These are phyloP conservation scores for Eucalyptus caleyi DNA, from an alignment of 345 rosid genomes.

Conservation along the genomic window DNA sequence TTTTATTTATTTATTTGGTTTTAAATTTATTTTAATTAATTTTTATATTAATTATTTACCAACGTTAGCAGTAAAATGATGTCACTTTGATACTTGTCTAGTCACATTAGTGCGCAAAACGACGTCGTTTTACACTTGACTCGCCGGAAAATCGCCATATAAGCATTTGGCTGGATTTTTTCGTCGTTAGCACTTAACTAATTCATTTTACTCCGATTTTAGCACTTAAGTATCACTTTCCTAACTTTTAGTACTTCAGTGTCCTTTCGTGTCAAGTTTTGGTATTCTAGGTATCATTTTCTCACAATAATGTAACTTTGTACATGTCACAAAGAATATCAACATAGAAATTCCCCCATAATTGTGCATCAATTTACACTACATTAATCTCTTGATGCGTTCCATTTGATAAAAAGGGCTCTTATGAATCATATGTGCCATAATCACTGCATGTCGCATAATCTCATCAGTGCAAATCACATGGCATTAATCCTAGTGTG, in stretches of 20 bases:
- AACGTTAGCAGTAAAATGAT: no score
- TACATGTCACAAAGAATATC: not conserved
- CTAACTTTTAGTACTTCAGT: no score
- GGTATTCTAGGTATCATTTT: accelerated
- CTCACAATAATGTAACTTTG: not conserved
- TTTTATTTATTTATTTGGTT: no score
- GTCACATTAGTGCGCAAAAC: no score
- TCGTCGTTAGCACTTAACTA: accelerated
- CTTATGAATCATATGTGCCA: not conserved
- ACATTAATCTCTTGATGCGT: not conserved
- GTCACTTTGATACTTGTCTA: no score
- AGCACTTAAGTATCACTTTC: no score
- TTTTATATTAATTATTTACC: no score
- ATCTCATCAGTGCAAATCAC: not conserved
- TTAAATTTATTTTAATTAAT: no score
- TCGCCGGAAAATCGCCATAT: accelerated
- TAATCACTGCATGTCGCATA: not conserved
- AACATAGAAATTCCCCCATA: not conserved
- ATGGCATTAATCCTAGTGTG: not conserved
- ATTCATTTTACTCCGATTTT: no score
- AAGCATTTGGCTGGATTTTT: no score
- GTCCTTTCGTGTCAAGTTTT: no score
- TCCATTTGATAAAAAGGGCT: not conserved
- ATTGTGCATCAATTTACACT: not conserved
- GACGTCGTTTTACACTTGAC: accelerated